A percentile compares a stretch with the other conserved stretches of the same genome.
These are phyloP conservation scores for Trametes sanguinea DNA, from an alignment of 768 basidiomycete genomes.

Conservation along the genomic window DNA sequence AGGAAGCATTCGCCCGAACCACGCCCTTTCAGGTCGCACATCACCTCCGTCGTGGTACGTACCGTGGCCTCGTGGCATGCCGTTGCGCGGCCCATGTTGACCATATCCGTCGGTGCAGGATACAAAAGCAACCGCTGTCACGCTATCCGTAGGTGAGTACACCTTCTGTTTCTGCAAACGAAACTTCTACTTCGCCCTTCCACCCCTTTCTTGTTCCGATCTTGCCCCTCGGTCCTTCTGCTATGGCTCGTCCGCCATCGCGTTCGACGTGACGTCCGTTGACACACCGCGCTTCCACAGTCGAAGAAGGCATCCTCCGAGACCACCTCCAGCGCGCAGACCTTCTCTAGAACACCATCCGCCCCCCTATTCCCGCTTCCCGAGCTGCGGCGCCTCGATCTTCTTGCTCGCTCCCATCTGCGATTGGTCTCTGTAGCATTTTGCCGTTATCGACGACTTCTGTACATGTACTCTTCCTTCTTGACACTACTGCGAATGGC, in stretches of 20 bases:
- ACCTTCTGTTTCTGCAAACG: neutral
- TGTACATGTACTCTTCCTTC: neutral
- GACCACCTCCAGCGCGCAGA: constrained; percentile 70
- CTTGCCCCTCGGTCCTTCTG: neutral
- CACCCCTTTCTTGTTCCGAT: neutral
- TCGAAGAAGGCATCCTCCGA: constrained; percentile 73
- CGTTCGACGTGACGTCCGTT: constrained; percentile 10
- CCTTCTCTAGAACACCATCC: constrained; percentile 48
- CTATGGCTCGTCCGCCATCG: neutral
- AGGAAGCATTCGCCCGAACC: constrained; percentile 61
- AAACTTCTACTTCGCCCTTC: neutral
- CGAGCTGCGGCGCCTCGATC: neutral
- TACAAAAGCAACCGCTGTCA: constrained; percentile 71
- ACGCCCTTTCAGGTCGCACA: constrained; percentile 69
- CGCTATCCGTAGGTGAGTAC: constrained; percentile 62
- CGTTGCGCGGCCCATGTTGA: constrained; percentile 6
- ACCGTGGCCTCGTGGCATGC: constrained; percentile 2
- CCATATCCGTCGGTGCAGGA: constrained; percentile 47
- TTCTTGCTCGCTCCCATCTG: neutral
- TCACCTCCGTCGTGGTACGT: constrained; percentile 78
- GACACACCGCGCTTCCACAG: constrained; percentile 35
- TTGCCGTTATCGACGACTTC: neutral
- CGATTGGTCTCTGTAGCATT: neutral
- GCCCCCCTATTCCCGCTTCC: neutral
- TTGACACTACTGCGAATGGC: neutral